Evolutionary conservation across 2,329 filamentous ascomycete species (phyloP), one percentile per base, ranked within the genome.

Genomic region (Ceratocystiopsis minuta): DNA sequence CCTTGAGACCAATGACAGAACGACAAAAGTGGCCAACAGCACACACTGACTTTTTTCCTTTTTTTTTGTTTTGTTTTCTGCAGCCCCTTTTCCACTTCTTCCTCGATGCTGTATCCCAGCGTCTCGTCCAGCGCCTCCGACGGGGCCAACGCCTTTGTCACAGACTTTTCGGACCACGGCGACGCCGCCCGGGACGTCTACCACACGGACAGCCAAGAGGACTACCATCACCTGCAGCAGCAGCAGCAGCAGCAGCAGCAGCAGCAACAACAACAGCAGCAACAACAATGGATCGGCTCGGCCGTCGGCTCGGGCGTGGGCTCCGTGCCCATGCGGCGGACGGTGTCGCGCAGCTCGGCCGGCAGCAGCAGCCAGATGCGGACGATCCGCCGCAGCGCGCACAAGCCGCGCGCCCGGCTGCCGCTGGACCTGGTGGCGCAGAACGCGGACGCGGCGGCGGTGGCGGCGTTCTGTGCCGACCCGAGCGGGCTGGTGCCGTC

Each of bases 61-160:
- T 43, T 42, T 37, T 28, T 13, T 20, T 5, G 5, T 17, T 37
- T 24, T 20, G 17, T 11, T 17, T 37, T 24, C 34, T 71, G 67
- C 57, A 74, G 69, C 62, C 68, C 64, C 54, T 60, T 72, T 60
- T 56, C 65, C 53, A 58, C 66, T 58, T 54, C 65, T 51, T 59
- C 60, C 50, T 65, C 65, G 57, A 64, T 70, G 57, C 70, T 71
- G 66, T 63, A 68, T 60, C 71, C 67, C 59, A 41, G 41, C 39
- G 38, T 44, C 39, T 34, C 43, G 16, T 14, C 66, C 55, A 69
- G 71, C 64, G 64, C 70, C 46, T 57, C 57, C 52, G 63, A 20
- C 20, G 20, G 20, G 20, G 20, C 4, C 20, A 20, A 20, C 20
- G 4, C 20, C 20, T 20, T 20, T 20, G 20, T 7, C 4, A 4